Evolutionary conservation across 192 early-diverging fungal genomes (phyloP).

Genomic region (Rhizophlyctis rosea): DNA sequence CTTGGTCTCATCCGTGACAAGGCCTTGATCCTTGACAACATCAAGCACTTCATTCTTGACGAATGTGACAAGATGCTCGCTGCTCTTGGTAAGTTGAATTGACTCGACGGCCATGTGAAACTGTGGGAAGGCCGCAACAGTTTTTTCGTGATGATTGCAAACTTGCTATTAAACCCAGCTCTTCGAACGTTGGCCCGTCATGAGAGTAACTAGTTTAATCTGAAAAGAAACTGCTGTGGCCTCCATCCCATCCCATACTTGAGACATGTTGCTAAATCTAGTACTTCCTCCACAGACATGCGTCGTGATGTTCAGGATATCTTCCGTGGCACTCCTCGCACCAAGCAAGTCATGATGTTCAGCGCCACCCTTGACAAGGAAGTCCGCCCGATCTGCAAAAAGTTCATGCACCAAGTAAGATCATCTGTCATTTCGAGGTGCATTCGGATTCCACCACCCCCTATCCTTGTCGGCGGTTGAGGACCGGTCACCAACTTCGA

Average conservation of each 20-base stretch:
- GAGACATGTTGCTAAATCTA: not conserved
- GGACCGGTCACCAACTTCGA: not conserved
- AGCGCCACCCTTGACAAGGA: slow-evolving; percentile 93
- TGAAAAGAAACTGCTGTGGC: not conserved
- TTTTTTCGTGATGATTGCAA: slow-evolving; percentile 21
- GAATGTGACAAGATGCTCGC: slow-evolving; percentile 99
- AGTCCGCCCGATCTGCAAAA: slow-evolving; percentile 88
- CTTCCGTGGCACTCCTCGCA: slow-evolving; percentile 88
- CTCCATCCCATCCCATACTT: not conserved
- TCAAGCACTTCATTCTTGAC: slow-evolving; percentile 98
- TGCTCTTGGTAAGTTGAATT: slow-evolving; percentile 69
- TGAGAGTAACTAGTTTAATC: slow-evolving; percentile 17
- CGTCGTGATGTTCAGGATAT: slow-evolving; percentile 95
- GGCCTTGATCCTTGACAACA: slow-evolving; percentile 69
- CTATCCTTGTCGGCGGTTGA: not conserved
- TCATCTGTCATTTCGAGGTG: no score
- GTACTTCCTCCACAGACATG: slow-evolving; percentile 69
- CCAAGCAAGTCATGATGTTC: slow-evolving; percentile 99
- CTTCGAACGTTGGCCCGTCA: slow-evolving; percentile 46
- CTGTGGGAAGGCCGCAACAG: not conserved
- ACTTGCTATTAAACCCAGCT: slow-evolving; percentile 78
- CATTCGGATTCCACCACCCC: no score
- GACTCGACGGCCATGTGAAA: not conserved
- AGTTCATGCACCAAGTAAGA: slow-evolving; percentile 92
- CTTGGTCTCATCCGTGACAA: slow-evolving; percentile 83